phyloP scores from a whole-genome alignment of 495 filamentous ascomycete genomes.

The Neurospora sp. region DNA sequence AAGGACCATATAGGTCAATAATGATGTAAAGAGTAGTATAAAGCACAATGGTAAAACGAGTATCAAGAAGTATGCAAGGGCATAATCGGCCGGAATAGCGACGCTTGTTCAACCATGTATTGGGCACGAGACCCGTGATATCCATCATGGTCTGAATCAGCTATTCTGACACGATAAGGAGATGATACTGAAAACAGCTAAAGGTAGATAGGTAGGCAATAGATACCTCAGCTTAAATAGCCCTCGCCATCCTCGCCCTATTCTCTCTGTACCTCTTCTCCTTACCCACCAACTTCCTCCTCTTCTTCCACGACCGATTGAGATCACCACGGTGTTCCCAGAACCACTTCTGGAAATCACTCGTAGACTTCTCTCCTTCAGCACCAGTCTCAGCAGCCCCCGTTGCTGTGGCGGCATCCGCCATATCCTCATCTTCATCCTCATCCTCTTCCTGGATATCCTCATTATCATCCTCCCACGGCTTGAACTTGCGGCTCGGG shows the following conservation, averaged over 20 bases:
- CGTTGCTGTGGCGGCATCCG: constrained; percentile 8
- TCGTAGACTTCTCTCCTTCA: too few relatives aligned
- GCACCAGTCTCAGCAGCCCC: too few relatives aligned
- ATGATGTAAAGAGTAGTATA: neutral
- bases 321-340: constrained; percentile 84
- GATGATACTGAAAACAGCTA: neutral
- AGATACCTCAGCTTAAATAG: constrained; percentile 19
- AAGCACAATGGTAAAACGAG: neutral
- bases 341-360: constrained; percentile 75
- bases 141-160: too few relatives aligned
- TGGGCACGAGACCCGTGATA: neutral
- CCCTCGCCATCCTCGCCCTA: constrained; percentile 44
- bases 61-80: neutral
- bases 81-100: neutral
- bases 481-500: constrained; percentile 44
- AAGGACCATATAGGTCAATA: neutral
- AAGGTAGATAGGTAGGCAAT: neutral
- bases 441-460: constrained; percentile 29
- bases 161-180: too few relatives aligned
- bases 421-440: constrained; percentile 18
- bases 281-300: constrained; percentile 71
- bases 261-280: constrained; percentile 83
- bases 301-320: constrained; percentile 84
- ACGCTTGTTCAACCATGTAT: neutral
- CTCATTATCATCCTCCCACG: constrained; percentile 35